Evolutionary conservation across 2,329 filamentous ascomycete species (phyloP), one percentile per base, ranked within the genome.

Genomic region (Phyllosticta capitalensis): DNA sequence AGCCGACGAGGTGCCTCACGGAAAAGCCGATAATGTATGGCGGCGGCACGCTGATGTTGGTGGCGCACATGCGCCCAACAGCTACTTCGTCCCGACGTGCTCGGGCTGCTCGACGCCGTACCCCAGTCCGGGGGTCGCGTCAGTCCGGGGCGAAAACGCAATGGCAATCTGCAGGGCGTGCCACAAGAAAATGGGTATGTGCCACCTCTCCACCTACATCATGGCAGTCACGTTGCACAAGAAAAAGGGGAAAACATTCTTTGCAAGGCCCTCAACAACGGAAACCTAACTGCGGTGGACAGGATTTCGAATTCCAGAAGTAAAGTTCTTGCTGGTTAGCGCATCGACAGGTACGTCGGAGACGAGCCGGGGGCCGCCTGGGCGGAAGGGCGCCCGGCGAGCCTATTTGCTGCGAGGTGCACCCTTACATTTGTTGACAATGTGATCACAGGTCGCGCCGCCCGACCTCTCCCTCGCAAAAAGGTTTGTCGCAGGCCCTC

Each of bases 1-100:
- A 33, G 50, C 21, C 17, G 20, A 22, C 5, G 20, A 17, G 26
- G 55, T 56, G n/a, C 33, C 52, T 38, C 48, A 30, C 53, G 30
- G 19, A 20, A 22, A 21, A 49, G 22, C 33, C 54, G 21, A n/a
- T n/a, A n/a, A n/a, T n/a, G n/a, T n/a, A 50, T 17, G 33, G 17
- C 45, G 28, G 19, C 56, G 21, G 38, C 22, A 14, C 26, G 7
- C 30, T 49, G 49, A 22, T 19, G 52, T 48, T 58, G 56, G 24
- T 45, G 20, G 49, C 53, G 20, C n/a, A 14, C n/a, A n/a, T n/a
- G 20, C 17, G 5, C n/a, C 21, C 22, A 52, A 53, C 58, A 91
- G 88, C 72, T 85, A 84, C 49, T 92, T 95, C 74, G 75, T 88
- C 28, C 90, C 90, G 17, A 92, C 88, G 0, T 95, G 90, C 70